Base-by-base conservation (phyloP, 116 monocot species). In the Iris pallida region DNA sequence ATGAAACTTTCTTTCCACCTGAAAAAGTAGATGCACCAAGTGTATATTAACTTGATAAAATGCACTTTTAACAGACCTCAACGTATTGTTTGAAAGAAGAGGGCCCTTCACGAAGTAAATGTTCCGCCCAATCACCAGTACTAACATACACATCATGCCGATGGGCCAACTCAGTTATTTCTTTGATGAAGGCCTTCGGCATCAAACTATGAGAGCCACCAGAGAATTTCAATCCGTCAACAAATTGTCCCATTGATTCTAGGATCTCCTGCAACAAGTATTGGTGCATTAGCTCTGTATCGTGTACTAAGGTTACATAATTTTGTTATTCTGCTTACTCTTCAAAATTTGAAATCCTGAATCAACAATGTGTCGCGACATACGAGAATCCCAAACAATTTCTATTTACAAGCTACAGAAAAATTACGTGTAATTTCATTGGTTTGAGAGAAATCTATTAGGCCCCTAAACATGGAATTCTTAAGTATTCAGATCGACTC, bases 141-240 rank as follows among this genome's bases (percentile, higher is more conserved):
- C 90, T 94, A 41, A 94, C 94, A 81, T 88, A 88, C 18, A 94
- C 76, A 80, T 88, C 58, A 59, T 90, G 90, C 71, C 43, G 76
- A 76, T 94, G 94, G 42, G 94, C 94, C 54, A 94, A 63, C 46
- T 88, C 75, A 14, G 78, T 90, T 65, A 30, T 81, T 64, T 85
- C 90, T 81, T 81, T 94, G 64, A 94, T 76, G 18, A 74, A 76
- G 8, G 57, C 13, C 42, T 76, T 72, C 14, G 85, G 68, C 82
- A 87, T 85, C 74, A 90, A 74, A 70, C 90, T 91, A 8, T 86
- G 82, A 1, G 88, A 87, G 53, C 90, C 94, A 47, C 94, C 94
- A 53, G 85, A 79, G 69, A 94, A 90, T 65, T 88, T 94, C 76
- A 94, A 74, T 16, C 94, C 94, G 71, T 94, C 94, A 62, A 94